These are phyloP conservation scores for Cenococcum geophilum DNA, from an alignment of 495 filamentous ascomycete genomes.

Conservation along the genomic window DNA sequence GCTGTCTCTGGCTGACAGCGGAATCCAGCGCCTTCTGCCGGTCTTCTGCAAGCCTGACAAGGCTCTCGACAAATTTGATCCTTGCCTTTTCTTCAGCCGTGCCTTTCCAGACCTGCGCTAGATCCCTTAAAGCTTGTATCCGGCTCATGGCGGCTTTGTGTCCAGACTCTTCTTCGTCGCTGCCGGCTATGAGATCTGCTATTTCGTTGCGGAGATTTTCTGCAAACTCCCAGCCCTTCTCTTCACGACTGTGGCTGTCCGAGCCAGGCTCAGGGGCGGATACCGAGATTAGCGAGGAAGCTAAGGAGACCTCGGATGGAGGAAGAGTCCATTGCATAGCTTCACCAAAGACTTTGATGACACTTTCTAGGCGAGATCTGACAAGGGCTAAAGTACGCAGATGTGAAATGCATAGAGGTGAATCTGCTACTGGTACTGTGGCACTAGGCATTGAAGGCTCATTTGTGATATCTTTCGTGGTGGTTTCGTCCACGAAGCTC, in stretches of 20 bases:
- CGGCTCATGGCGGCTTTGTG: constrained; percentile 61
- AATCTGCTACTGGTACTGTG: constrained; percentile 34
- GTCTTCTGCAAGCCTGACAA: constrained; percentile 55
- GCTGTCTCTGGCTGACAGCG: constrained; percentile 14
- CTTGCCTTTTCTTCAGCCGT: constrained; percentile 89
- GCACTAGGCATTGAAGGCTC: constrained; percentile 9
- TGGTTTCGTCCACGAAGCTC: neutral
- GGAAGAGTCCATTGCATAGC: constrained; percentile 91
- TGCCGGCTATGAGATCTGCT: constrained; percentile 53
- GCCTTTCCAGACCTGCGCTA: constrained; percentile 80
- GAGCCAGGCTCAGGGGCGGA: constrained; percentile 61
- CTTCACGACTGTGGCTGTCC: constrained; percentile 59
- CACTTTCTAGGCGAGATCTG: constrained; percentile 70
- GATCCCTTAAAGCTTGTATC: constrained; percentile 64
- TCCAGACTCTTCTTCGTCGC: constrained; percentile 42
- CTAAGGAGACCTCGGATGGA: constrained; percentile 55
- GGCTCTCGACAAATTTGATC: constrained; percentile 68
- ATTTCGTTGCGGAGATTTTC: constrained; percentile 67
- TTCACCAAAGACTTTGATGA: constrained; percentile 82
- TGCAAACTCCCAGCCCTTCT: constrained; percentile 69
- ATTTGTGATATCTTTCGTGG: neutral
- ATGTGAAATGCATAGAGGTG: constrained; percentile 61
- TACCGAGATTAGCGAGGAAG: constrained; percentile 74
- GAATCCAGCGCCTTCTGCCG: constrained; percentile 27
- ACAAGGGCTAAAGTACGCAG: constrained; percentile 80